A percentile compares a stretch with the other conserved stretches of the same genome.
Evolutionary conservation across 2,329 filamentous ascomycete species (phyloP).

Genomic region (Trichoderma aggressivum): DNA sequence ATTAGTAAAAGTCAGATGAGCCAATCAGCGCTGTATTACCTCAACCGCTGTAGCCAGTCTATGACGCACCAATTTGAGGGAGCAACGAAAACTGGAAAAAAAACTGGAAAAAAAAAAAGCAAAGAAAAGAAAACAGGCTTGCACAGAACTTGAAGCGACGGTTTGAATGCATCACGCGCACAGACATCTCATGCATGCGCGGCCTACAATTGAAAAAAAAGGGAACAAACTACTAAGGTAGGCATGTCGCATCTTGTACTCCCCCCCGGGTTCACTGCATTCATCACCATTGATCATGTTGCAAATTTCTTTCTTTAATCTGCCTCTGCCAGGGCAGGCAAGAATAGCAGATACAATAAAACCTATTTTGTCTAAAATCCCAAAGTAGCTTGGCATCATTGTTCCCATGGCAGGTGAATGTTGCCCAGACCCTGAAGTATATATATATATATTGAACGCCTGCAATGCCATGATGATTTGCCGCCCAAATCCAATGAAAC

Average conservation of each 20-base stretch:
- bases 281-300: not conserved
- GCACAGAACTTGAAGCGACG: not conserved
- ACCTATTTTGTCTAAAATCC: conserved; percentile 5
- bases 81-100: not conserved
- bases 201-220: not conserved
- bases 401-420: not conserved
- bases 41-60: not conserved
- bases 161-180: not conserved
- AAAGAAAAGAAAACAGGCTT: not conserved
- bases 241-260: not conserved
- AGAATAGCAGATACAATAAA: not conserved
- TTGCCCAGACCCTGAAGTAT: conserved; percentile 15
- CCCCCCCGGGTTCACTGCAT: not conserved
- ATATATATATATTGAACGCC: conserved; percentile 20
- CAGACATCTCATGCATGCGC: not conserved
- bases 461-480: conserved; percentile 17
- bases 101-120: not conserved
- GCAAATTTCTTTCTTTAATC: not conserved
- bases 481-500: conserved; percentile 7
- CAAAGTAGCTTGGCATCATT: conserved; percentile 3
- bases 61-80: not conserved
- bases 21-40: not conserved
- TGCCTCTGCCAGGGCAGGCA: not conserved
- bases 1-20: conserved; percentile 10
- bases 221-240: not conserved